These are phyloP conservation scores for Dichotomocladium elegans DNA, from an alignment of 371 early-diverging fungal genomes.

Conservation along the genomic window DNA sequence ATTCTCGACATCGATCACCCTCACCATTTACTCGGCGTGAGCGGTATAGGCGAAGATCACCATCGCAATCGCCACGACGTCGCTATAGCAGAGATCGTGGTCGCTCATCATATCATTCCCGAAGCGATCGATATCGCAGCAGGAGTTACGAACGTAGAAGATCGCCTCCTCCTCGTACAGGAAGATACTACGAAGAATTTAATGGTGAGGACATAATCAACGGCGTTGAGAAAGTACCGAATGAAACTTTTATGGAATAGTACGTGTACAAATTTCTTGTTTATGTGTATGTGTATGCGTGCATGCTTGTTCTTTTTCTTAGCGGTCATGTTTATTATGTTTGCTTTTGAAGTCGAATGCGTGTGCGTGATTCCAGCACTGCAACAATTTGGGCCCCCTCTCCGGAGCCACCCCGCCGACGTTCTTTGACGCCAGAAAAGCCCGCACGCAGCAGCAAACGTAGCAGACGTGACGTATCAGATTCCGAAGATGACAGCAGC, in stretches of 20 bases:
- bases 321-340: background rate
- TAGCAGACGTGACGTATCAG: constrained; percentile 5
- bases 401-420: constrained; percentile 44
- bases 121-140: background rate
- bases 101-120: background rate
- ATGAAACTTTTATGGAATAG: constrained; percentile 23
- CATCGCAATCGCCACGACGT: constrained; percentile 6
- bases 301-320: background rate
- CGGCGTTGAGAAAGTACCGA: constrained; percentile 12
- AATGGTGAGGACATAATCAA: constrained; percentile 10
- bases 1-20: background rate
- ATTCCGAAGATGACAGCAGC: constrained; percentile 4
- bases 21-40: background rate
- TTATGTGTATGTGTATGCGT: no score
- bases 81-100: constrained; percentile 6
- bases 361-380: constrained; percentile 46
- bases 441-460: constrained; percentile 6
- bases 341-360: constrained; percentile 32
- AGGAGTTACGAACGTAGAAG: background rate
- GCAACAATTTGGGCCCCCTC: constrained; percentile 71
- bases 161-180: constrained; percentile 3
- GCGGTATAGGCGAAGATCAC: background rate
- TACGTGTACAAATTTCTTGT: constrained; percentile 8
- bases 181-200: background rate
- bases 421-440: constrained; percentile 30